Conservation (phyloP, 495 filamentous ascomycete genomes). For the Rhypophila decipiens region DNA sequence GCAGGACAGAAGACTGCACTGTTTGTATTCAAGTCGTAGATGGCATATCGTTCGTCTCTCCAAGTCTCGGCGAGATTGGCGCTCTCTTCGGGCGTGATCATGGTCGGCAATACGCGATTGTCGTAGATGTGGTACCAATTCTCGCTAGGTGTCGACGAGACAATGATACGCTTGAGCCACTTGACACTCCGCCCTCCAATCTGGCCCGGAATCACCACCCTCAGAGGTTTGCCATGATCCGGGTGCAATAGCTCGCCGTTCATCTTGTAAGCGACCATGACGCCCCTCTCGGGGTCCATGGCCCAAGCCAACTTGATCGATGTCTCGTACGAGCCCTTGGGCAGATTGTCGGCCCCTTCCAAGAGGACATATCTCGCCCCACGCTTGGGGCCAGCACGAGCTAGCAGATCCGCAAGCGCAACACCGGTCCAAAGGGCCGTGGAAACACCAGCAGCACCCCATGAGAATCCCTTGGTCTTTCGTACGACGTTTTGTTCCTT, state of each 20-base stretch:
- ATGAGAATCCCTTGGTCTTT: slow-evolving; percentile 94
- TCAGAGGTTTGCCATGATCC: slow-evolving; percentile 82
- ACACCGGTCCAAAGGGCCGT: slow-evolving; percentile 90
- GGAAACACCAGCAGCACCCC: slow-evolving; percentile 85
- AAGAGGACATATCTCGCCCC: slow-evolving; percentile 84
- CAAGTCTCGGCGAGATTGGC: slow-evolving; percentile 72
- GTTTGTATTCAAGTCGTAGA: slow-evolving; percentile 89
- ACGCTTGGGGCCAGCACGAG: slow-evolving; percentile 58
- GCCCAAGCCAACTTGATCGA: slow-evolving; percentile 85
- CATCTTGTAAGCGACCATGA: slow-evolving; percentile 90
- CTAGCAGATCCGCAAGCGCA: slow-evolving; percentile 65
- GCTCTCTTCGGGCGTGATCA: slow-evolving; percentile 76
- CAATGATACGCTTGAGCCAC: slow-evolving; percentile 80
- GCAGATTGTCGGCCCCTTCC: slow-evolving; percentile 85
- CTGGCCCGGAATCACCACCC: slow-evolving; percentile 84
- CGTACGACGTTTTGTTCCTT: slow-evolving; percentile 92
- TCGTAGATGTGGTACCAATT: slow-evolving; percentile 98
- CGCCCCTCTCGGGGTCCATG: slow-evolving; percentile 75
- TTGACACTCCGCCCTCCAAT: slow-evolving; percentile 95
- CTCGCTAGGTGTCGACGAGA: slow-evolving; percentile 74
- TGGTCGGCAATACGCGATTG: slow-evolving; percentile 86
- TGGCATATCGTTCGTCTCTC: slow-evolving; percentile 89
- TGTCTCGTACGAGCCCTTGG: slow-evolving; percentile 89
- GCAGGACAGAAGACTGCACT: slow-evolving; percentile 76
- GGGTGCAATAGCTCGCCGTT: slow-evolving; percentile 80